Base-by-base conservation (phyloP, 108 stramenopile genomes). In the Pseudonitzschia multiseries region DNA sequence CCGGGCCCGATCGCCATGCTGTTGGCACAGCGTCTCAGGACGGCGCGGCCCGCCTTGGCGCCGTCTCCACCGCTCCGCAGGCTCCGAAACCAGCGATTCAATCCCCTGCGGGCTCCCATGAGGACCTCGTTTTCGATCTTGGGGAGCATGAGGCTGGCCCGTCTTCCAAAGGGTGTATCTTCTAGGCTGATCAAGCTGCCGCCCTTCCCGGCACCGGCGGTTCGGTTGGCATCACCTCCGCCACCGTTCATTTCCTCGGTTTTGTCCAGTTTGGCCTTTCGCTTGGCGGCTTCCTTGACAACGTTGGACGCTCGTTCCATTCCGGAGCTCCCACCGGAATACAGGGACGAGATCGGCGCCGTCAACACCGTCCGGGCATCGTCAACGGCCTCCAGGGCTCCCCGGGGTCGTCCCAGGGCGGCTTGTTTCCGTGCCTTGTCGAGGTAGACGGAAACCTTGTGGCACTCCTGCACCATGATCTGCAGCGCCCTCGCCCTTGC, bases 41-140 rank as follows among this genome's bases (percentile, higher is more conserved):
- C 90, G 8, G 90, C 92, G 13, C 87, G 81, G 1, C 94, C 94
- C 20, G 91, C 90, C 81, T 92, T 92, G 74, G 92, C 88, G 0
- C 89, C 92, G 68, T 95, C 94, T n/a, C 94, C 94, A 12, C 94
- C 94, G 14, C 82, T 88, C n/a, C 94, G 81, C 53, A 95, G 70
- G 8, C 87, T 72, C 31, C 93, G 71, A 68, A 93, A 95, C 94
- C 94, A 95, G 43, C 90, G 79, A 78, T 95, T 95, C 22, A 93
- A 71, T 22, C 87, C 89, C 0, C 94, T 80, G 6, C 89, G 75
- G 56, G 94, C 94, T 17, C 87, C 86, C 82, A 90, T 89, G 20
- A 93, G 57, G 12, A 95, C 94, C 74, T 95, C 92, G 51, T 90
- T 93, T 71, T 95, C 94, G 71, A 95, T 93, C 76, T 92, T 95